phyloP scores from a whole-genome alignment of 75 land plant species.

The Larix kaempferi region DNA sequence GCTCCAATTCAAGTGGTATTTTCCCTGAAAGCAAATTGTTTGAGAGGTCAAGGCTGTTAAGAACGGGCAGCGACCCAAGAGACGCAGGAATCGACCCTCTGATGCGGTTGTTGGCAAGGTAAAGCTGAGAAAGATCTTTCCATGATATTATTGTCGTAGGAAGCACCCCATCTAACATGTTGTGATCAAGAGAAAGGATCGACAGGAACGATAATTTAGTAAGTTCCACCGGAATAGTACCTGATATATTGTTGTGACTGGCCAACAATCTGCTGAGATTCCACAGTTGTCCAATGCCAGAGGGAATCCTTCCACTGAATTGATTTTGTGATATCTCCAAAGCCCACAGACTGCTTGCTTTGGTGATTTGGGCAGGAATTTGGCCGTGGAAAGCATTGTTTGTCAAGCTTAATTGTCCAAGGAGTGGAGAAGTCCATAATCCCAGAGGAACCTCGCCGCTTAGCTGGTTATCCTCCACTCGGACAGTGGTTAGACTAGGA shows the following conservation, averaged over 20 bases:
- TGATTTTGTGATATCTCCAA: slow-evolving; percentile 43
- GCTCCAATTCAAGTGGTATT: slow-evolving; percentile 32
- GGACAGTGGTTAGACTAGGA: slow-evolving; percentile 14
- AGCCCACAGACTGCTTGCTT: slow-evolving; percentile 16
- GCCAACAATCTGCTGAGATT: slow-evolving; percentile 13
- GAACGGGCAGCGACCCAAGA: slow-evolving; percentile 24
- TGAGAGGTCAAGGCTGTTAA: slow-evolving; percentile 38
- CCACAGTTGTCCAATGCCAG: slow-evolving; percentile 6
- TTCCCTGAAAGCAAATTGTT: slow-evolving; percentile 38
- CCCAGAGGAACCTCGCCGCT: slow-evolving; percentile 25
- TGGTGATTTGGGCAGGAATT: slow-evolving; percentile 29
- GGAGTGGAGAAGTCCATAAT: slow-evolving; percentile 27
- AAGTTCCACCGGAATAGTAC: slow-evolving; percentile 36
- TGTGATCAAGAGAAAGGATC: slow-evolving; percentile 28
- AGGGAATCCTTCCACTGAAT: slow-evolving; percentile 27
- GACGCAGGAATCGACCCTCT: slow-evolving; percentile 46
- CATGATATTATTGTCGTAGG: slow-evolving; percentile 16
- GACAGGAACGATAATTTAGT: slow-evolving; percentile 11
- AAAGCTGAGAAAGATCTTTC: slow-evolving; percentile 12
- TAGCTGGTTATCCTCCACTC: slow-evolving; percentile 20
- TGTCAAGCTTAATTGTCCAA: slow-evolving; percentile 21
- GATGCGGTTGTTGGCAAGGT: slow-evolving; percentile 35
- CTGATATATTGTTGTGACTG: slow-evolving; percentile 44
- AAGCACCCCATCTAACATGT: slow-evolving; percentile 29
- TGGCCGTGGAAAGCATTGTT: slow-evolving; percentile 52